These are phyloP conservation scores for Sclerotinia nivalis DNA, from an alignment of 2,329 filamentous ascomycete species.

Conservation along the genomic window DNA sequence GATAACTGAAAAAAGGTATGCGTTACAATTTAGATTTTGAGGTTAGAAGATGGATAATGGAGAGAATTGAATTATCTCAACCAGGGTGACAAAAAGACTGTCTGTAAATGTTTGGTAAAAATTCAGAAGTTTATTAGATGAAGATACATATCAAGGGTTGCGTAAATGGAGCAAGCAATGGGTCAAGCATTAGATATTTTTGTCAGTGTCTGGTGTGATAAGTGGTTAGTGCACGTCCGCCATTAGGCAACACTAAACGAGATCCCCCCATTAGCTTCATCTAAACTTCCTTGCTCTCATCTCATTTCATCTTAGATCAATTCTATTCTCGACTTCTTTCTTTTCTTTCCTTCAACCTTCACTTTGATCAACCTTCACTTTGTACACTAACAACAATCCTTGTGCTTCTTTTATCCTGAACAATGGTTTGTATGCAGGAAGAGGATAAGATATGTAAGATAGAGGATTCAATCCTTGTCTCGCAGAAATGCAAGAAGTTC, in stretches of 20 bases:
- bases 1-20: background rate
- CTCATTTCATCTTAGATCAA: background rate
- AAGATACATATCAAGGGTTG: too few relatives aligned
- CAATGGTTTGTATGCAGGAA: background rate
- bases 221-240: background rate
- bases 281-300: background rate
- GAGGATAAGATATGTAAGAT: background rate
- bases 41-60: background rate
- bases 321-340: conserved; percentile 12
- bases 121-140: too few relatives aligned
- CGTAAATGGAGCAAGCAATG: too few relatives aligned
- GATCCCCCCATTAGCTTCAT: background rate
- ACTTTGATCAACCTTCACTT: background rate
- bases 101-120: too few relatives aligned
- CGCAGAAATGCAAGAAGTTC: background rate
- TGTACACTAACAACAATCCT: background rate
- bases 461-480: background rate
- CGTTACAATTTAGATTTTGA: background rate
- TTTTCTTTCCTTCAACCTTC: background rate
- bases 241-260: background rate
- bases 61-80: background rate
- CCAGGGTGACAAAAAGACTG: too few relatives aligned
- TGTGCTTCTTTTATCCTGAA: background rate
- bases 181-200: too few relatives aligned
- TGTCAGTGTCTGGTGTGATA: background rate